These are phyloP conservation scores for Conoideocrella luteorostrata DNA, from an alignment of 2,329 filamentous ascomycete genomes.

Conservation along the genomic window DNA sequence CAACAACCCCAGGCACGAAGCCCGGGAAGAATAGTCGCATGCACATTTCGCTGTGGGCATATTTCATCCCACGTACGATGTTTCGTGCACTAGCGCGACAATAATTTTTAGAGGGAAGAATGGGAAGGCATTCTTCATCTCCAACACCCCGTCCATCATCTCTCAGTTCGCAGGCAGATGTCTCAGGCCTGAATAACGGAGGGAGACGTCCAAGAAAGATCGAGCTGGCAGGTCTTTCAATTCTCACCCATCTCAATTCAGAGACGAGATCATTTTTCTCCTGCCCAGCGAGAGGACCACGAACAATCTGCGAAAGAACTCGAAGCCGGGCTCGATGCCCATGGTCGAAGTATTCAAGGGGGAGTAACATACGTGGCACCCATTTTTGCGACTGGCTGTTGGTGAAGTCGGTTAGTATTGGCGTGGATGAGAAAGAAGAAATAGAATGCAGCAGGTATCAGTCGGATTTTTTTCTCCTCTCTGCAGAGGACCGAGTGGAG, in stretches of 20 bases:
- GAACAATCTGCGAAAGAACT: conserved; percentile 60
- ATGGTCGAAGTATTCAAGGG: conserved; percentile 28
- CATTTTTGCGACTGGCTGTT: conserved; percentile 36
- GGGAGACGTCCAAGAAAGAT: conserved; percentile 63
- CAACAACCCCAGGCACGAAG: conserved; percentile 58
- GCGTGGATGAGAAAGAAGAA: conserved; percentile 20
- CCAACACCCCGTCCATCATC: conserved; percentile 67
- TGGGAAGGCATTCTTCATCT: conserved; percentile 52
- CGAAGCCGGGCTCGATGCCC: conserved; percentile 41
- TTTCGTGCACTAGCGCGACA: conserved; percentile 41
- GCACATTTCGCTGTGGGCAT: conserved; percentile 14
- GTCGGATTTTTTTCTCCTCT: conserved; percentile 9
- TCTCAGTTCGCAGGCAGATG: conserved; percentile 46
- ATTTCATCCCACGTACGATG: conserved; percentile 20
- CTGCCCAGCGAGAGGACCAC: conserved; percentile 75
- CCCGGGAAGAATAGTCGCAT: conserved; percentile 31
- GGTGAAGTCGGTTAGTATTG: conserved; percentile 34
- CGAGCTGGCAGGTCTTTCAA: conserved; percentile 60
- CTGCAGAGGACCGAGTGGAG: conserved; percentile 6
- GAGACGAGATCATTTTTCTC: conserved; percentile 17
- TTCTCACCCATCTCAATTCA: conserved; percentile 10
- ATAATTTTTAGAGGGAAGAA: conserved; percentile 72
- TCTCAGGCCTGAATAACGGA: conserved; percentile 42
- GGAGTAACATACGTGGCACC: conserved; percentile 47
- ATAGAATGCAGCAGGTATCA: not conserved